Evolutionary conservation across 768 basidiomycete genomes (phyloP).

Genomic region (Guyanaporus albipodus): DNA sequence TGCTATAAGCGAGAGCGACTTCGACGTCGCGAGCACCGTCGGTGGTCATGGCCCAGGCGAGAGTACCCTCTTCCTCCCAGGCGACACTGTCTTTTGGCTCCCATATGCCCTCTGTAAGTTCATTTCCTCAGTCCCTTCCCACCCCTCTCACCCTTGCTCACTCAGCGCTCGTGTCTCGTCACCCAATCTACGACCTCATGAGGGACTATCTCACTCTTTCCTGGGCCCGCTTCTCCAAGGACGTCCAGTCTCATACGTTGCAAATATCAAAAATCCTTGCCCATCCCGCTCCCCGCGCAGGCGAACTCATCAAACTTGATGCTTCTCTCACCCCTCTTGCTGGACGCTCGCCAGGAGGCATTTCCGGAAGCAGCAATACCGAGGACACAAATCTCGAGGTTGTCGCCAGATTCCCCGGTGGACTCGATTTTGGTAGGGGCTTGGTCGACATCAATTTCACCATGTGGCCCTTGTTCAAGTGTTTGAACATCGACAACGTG

Average conservation of each 20-base stretch:
- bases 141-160: conserved; percentile 7
- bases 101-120: conserved; percentile 87
- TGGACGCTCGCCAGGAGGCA: conserved; percentile 43
- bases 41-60: conserved; percentile 77
- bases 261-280: conserved; percentile 87
- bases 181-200: conserved; percentile 94
- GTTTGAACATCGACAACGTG: conserved; percentile 89
- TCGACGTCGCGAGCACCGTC: conserved; percentile 74
- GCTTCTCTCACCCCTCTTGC: conserved; percentile 59
- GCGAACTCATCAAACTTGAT: conserved; percentile 81
- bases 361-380: conserved; percentile 16
- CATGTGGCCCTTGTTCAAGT: conserved; percentile 96
- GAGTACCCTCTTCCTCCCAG: conserved; percentile 83
- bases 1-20: conserved; percentile 83
- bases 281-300: conserved; percentile 82
- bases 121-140: not conserved
- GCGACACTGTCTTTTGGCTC: conserved; percentile 91
- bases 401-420: conserved; percentile 88
- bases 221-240: conserved; percentile 92
- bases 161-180: conserved; percentile 82
- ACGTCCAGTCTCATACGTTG: conserved; percentile 88
- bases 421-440: conserved; percentile 87
- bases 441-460: conserved; percentile 93
- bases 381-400: conserved; percentile 65
- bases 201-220: conserved; percentile 93